Base-by-base conservation (phyloP, 2,329 filamentous ascomycete species). In the Scytalidium lignicola region DNA sequence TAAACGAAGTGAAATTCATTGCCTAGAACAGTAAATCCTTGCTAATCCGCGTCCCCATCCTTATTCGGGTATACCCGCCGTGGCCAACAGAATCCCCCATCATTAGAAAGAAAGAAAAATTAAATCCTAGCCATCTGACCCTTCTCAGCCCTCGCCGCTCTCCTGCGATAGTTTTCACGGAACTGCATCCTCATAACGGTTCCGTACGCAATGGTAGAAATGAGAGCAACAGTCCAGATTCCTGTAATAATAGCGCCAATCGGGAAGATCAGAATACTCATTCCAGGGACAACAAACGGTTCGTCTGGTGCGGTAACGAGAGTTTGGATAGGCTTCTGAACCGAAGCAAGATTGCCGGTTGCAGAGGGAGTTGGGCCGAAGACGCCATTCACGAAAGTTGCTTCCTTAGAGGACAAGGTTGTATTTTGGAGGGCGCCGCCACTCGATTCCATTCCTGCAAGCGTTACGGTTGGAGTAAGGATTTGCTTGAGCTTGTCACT, bases 281-380 rank as follows among this genome's bases (percentile, higher is more conserved):
- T 75, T 41, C 86, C 86, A 0, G 86, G 86, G 1, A 90, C 70
- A 13, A 88, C 73, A 56, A 90, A 90, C 1, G 83, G 80, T 9
- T 52, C 47, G 26, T 55, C 58, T 9, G 56, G 46, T n/a, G 72
- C 66, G 47, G 59, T 57, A 18, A 63, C 60, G 21, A 62, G 58
- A 15, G 62, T 64, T 53, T 62, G 62, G 23, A 64, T 60, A 1
- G 62, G 63, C 15, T 55, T 15, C 52, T 49, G 51, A 2, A 55
- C 51, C 40, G 58, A 58, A 1, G 61, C 60, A 7, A 39, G 56
- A 51, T 12, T 55, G 46, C 44, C 53, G 52, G 43, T 63, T n/a
- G 62, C 63, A 23, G 67, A 65, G 21, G 67, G 66, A 6, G 67
- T 60, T 9, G 64, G 68, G 47, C 84, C 79, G 67, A 90, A 90